These are phyloP conservation scores for Trichoderma erinaceum DNA, from an alignment of 495 filamentous ascomycete species.

Conservation along the genomic window DNA sequence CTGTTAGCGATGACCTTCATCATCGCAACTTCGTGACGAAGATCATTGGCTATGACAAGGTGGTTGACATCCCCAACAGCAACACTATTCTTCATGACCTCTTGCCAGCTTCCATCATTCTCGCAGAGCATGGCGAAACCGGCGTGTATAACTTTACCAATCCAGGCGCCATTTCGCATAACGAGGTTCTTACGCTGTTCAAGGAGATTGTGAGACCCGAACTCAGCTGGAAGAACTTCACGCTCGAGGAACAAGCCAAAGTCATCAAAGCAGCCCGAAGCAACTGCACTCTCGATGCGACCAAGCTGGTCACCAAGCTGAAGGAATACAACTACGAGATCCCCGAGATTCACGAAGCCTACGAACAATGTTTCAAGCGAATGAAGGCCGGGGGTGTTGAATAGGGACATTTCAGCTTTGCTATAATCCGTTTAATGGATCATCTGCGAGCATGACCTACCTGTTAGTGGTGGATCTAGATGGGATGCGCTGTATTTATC, in stretches of 20 bases:
- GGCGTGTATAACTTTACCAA: constrained; percentile 67
- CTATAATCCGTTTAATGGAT: background rate
- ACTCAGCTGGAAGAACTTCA: constrained; percentile 63
- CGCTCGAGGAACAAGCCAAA: constrained; percentile 57
- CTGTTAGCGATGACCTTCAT: constrained; percentile 62
- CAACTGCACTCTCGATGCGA: constrained; percentile 58
- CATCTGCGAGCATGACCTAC: background rate
- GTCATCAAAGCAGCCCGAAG: constrained; percentile 59
- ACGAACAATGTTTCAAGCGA: constrained; percentile 54
- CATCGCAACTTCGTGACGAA: constrained; percentile 63
- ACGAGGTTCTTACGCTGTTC: constrained; percentile 58
- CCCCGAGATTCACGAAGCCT: constrained; percentile 58
- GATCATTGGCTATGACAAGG: constrained; percentile 56
- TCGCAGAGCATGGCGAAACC: constrained; percentile 54
- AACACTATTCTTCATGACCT: constrained; percentile 61
- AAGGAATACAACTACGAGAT: constrained; percentile 53
- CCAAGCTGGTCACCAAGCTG: constrained; percentile 53
- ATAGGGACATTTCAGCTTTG: constrained; percentile 21
- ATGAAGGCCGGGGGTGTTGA: constrained; percentile 53
- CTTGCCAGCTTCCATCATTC: constrained; percentile 51
- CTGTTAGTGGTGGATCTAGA: background rate
- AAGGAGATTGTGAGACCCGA: constrained; percentile 53
- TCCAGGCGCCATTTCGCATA: constrained; percentile 61
- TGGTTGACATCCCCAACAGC: constrained; percentile 62
- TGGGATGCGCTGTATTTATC: no score